Conservation (phyloP, 2,329 filamentous ascomycete species). For the Pseudocercospora crystallina region DNA sequence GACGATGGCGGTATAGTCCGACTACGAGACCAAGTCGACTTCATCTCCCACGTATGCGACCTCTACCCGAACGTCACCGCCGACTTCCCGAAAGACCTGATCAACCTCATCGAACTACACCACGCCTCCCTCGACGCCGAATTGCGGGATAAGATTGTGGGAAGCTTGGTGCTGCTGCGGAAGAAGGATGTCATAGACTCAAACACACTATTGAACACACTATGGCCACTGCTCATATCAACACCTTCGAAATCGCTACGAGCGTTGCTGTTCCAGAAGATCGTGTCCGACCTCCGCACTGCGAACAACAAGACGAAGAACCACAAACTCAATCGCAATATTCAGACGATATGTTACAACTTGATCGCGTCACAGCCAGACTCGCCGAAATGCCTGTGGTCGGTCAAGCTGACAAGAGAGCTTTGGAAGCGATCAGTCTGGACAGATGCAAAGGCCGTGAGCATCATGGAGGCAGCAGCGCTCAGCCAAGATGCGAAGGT, state of each 20-base stretch:
- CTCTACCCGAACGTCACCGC: constrained; percentile 82
- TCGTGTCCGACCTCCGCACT: constrained; percentile 83
- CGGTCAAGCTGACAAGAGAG: constrained; percentile 91
- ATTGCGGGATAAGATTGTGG: constrained; percentile 89
- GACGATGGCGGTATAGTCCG: constrained; percentile 77
- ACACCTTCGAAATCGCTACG: constrained; percentile 89
- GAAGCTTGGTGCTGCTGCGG: constrained; percentile 79
- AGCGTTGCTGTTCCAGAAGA: constrained; percentile 81
- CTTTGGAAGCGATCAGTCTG: constrained; percentile 96
- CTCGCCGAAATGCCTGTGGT: constrained; percentile 88
- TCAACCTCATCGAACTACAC: constrained; percentile 75
- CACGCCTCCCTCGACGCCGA: constrained; percentile 81
- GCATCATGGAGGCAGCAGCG: constrained; percentile 94
- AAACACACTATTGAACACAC: constrained; percentile 74
- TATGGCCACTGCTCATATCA: constrained; percentile 92
- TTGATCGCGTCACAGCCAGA: constrained; percentile 81
- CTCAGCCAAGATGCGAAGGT: constrained; percentile 93
- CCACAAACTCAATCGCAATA: constrained; percentile 86
- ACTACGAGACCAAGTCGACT: constrained; percentile 87
- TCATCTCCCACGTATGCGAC: constrained; percentile 89
- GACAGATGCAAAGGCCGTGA: constrained; percentile 92
- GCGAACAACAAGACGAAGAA: constrained; percentile 86
- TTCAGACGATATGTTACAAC: constrained; percentile 92
- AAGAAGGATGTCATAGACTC: constrained; percentile 94
- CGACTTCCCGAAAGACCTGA: constrained; percentile 76